These are phyloP conservation scores for Coprinellus aureogranulatus DNA, from an alignment of 768 basidiomycete genomes.

Conservation along the genomic window DNA sequence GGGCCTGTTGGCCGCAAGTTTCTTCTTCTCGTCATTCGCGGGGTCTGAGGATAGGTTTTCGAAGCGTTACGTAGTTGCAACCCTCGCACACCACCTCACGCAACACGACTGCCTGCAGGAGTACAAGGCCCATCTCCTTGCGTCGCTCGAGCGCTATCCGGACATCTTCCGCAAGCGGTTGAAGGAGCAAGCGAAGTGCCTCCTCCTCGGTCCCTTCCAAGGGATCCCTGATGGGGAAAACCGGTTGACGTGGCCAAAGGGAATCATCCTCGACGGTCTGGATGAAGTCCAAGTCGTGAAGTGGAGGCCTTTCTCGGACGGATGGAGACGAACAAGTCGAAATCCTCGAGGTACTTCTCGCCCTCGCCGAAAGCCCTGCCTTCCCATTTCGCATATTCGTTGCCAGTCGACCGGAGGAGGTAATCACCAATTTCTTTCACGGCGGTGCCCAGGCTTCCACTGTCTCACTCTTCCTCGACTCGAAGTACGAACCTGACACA, in stretches of 20 bases:
- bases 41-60: background rate
- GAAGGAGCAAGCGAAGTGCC: background rate
- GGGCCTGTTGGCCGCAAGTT: conserved; percentile 7
- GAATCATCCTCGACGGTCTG: conserved; percentile 11
- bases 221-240: background rate
- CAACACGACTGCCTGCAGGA: background rate
- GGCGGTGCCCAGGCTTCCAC: background rate
- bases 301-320: too few relatives aligned
- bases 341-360: conserved; percentile 1
- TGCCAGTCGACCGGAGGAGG: conserved; percentile 5
- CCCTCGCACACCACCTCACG: conserved; percentile 3
- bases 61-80: background rate
- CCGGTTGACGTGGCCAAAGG: background rate
- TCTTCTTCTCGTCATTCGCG: conserved; percentile 11
- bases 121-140: background rate
- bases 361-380: background rate
- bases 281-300: too few relatives aligned
- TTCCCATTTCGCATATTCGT: conserved; percentile 2
- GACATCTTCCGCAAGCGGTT: conserved; percentile 1
- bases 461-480: background rate
- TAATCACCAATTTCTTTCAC: background rate
- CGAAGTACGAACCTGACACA: background rate
- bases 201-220: background rate
- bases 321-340: background rate
- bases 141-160: background rate